These are phyloP conservation scores for Cladophialophora carrionii DNA, from an alignment of 2,329 filamentous ascomycete species.

Conservation along the genomic window DNA sequence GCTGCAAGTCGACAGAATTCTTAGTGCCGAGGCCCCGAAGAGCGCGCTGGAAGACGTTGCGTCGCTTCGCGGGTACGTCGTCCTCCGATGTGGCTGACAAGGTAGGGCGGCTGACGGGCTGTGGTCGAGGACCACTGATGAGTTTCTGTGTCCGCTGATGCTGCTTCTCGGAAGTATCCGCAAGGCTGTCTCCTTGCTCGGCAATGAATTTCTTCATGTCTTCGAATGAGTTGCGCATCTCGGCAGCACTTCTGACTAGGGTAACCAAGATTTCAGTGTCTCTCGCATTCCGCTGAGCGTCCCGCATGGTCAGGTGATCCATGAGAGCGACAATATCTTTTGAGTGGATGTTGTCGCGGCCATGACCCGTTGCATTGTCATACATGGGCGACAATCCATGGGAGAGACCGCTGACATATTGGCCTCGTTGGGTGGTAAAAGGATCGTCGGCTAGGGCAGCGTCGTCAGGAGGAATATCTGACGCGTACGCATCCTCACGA, in stretches of 20 bases:
- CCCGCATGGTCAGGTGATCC: slow-evolving; percentile 96
- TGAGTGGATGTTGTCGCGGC: slow-evolving; percentile 89
- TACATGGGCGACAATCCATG: slow-evolving; percentile 94
- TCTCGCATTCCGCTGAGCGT: slow-evolving; percentile 91
- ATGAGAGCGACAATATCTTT: slow-evolving; percentile 96
- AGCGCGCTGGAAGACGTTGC: slow-evolving; percentile 92
- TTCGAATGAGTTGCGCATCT: slow-evolving; percentile 96
- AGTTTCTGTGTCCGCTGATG: slow-evolving; percentile 84
- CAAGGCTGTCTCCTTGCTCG: slow-evolving; percentile 85
- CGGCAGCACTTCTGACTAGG: slow-evolving; percentile 86
- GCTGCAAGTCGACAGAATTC: slow-evolving; percentile 81
- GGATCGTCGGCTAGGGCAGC: slow-evolving; percentile 59
- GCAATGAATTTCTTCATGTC: slow-evolving; percentile 92
- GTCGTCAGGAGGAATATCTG: slow-evolving; percentile 18
- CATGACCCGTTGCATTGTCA: slow-evolving; percentile 82
- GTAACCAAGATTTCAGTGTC: slow-evolving; percentile 97
- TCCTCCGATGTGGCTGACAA: slow-evolving; percentile 57
- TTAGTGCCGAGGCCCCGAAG: slow-evolving; percentile 86
- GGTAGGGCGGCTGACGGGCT: slow-evolving; percentile 67
- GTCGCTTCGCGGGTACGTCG: slow-evolving; percentile 73
- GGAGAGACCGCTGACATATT: slow-evolving; percentile 79
- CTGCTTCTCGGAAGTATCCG: slow-evolving; percentile 82
- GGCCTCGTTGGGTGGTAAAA: slow-evolving; percentile 65
- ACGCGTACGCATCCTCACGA: slow-evolving; percentile 29
- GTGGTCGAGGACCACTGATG: slow-evolving; percentile 82